phyloP scores from a whole-genome alignment of 768 basidiomycete species.

The Gyrodon lividus region DNA sequence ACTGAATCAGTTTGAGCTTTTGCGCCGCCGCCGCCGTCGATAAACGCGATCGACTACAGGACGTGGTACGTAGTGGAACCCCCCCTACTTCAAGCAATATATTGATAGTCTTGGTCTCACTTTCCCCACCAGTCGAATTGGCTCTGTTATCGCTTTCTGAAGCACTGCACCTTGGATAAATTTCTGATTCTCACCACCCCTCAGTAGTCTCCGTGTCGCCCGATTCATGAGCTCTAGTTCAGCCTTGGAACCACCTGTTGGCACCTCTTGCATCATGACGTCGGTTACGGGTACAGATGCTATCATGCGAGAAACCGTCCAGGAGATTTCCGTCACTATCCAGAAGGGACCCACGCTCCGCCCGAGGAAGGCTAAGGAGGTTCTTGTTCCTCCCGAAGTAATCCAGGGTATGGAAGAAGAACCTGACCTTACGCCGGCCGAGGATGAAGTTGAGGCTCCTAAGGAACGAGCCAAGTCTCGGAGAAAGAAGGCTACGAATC shows the following conservation, averaged over 20 bases:
- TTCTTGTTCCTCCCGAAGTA: not conserved
- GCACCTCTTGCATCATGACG: not conserved
- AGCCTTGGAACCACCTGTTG: not conserved
- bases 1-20: no score
- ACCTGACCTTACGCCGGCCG: conserved; percentile 18
- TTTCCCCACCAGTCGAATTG: not conserved
- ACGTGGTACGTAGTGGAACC: not conserved
- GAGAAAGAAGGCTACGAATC: not conserved
- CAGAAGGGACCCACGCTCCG: conserved; percentile 3
- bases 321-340: not conserved
- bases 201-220: not conserved
- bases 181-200: not conserved
- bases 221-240: not conserved
- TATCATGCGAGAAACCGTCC: not conserved
- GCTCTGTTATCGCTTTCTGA: not conserved
- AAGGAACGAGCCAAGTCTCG: not conserved
- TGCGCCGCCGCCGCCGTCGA: no score
- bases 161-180: not conserved
- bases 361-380: not conserved
- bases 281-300: not conserved
- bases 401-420: not conserved
- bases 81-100: no score
- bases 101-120: no score
- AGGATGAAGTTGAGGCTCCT: conserved; percentile 3
- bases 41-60: not conserved